Evolutionary conservation across 2,329 filamentous ascomycete species (phyloP).

Genomic region (Arthrobotrys sphaeroides): DNA sequence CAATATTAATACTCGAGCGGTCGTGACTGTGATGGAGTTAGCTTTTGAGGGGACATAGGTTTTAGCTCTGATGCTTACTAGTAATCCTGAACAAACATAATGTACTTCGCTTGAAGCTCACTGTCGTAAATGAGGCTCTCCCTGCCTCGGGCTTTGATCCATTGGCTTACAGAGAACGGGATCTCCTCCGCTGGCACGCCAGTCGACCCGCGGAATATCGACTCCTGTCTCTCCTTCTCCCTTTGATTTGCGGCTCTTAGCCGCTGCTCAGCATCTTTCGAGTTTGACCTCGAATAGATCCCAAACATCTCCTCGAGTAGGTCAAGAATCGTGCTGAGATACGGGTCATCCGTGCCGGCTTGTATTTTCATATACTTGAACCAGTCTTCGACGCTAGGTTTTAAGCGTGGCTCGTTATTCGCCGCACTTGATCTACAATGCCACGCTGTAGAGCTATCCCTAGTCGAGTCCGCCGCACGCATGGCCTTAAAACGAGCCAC

Average conservation of each 20-base stretch:
- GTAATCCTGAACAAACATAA: slow-evolving; percentile 39
- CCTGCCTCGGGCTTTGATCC: slow-evolving; percentile 26
- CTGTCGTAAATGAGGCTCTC: slow-evolving; percentile 36
- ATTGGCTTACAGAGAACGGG: slow-evolving; percentile 10
- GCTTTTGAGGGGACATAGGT: neutral
- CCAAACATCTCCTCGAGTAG: slow-evolving; percentile 34
- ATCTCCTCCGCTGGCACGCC: slow-evolving; percentile 22
- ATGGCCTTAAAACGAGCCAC: slow-evolving; percentile 27
- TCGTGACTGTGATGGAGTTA: slow-evolving; percentile 8
- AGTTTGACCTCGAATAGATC: slow-evolving; percentile 26
- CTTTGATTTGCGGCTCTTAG: slow-evolving; percentile 33
- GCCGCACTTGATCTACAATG: slow-evolving; percentile 36
- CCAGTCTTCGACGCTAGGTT: slow-evolving; percentile 40
- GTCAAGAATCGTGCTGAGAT: slow-evolving; percentile 31
- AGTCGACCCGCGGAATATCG: neutral
- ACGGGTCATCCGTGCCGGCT: slow-evolving; percentile 28
- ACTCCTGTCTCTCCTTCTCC: slow-evolving; percentile 26
- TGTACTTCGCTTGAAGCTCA: slow-evolving; percentile 25
- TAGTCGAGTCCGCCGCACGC: slow-evolving; percentile 33
- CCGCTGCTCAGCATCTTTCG: slow-evolving; percentile 25
- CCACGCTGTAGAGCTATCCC: slow-evolving; percentile 29
- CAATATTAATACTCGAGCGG: slow-evolving; percentile 17
- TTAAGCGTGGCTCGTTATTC: slow-evolving; percentile 21
- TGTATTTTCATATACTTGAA: slow-evolving; percentile 28
- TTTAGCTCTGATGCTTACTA: neutral